Percentiles rank a stretch among this genome's conserved stretches.
Evolutionary conservation across 768 basidiomycete genomes (phyloP).

Genomic region (Pleurotus djamor): DNA sequence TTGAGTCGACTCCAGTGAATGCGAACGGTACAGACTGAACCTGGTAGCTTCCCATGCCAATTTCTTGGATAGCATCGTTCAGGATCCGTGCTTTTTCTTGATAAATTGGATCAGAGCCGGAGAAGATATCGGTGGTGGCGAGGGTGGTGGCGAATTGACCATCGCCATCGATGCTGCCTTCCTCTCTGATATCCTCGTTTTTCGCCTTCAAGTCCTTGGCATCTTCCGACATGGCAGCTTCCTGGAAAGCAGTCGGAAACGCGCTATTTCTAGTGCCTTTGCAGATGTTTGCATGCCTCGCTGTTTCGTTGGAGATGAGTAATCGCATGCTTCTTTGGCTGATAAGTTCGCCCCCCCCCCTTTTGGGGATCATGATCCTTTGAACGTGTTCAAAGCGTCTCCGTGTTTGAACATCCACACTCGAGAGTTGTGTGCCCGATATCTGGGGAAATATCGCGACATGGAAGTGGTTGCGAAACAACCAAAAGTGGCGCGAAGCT

Average conservation of each 20-base stretch:
- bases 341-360: no score
- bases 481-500: no score
- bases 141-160: not conserved
- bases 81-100: constrained; percentile 54
- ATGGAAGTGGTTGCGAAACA: no score
- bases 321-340: not conserved
- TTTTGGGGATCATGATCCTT: no score
- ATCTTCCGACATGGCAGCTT: not conserved
- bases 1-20: not conserved
- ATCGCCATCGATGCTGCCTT: not conserved
- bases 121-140: not conserved
- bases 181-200: not conserved
- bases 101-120: constrained; percentile 47
- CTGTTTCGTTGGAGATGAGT: not conserved
- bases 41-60: constrained; percentile 74
- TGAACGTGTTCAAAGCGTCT: no score
- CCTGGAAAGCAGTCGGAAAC: not conserved
- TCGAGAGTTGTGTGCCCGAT: no score
- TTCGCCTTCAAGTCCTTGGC: not conserved
- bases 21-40: constrained; percentile 17
- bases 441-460: no score
- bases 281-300: not conserved
- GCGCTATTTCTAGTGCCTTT: not conserved
- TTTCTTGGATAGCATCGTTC: constrained; percentile 61
- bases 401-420: no score